Conservation (phyloP, 148 eudicot genomes). For the Pouteria glomerata region DNA sequence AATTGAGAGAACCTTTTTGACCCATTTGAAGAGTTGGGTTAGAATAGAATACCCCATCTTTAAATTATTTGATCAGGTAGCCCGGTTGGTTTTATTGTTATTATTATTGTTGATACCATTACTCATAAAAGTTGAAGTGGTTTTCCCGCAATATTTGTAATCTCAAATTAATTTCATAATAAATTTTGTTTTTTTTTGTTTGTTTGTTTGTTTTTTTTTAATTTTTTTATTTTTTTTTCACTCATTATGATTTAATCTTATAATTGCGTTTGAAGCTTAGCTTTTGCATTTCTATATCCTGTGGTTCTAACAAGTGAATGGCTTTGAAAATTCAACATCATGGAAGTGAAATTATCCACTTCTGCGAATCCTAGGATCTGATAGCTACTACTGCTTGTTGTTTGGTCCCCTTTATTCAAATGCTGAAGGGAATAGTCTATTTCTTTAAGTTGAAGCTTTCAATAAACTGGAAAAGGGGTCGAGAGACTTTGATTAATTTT, state of each 20-base stretch:
- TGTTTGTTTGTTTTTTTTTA: too few relatives aligned
- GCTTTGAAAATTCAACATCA: neutral
- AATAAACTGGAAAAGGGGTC: too few relatives aligned
- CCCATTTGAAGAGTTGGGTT: neutral
- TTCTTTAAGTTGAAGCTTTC: too few relatives aligned
- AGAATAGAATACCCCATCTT: neutral
- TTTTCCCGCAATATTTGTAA: neutral
- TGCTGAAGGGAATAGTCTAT: too few relatives aligned
- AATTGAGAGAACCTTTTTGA: slow-evolving; percentile 37
- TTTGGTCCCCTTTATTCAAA: too few relatives aligned
- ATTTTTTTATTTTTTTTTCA: too few relatives aligned
- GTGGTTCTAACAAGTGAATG: neutral
- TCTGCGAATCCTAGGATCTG: neutral
- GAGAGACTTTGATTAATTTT: too few relatives aligned
- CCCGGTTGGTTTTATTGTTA: neutral
- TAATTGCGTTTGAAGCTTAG: neutral
- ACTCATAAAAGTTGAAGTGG: neutral
- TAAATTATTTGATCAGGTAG: neutral
- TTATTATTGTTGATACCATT: too few relatives aligned
- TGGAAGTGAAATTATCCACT: too few relatives aligned
- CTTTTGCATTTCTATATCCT: neutral
- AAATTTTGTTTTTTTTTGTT: neutral
- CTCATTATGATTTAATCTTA: neutral
- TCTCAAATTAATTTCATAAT: neutral
- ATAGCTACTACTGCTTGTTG: too few relatives aligned